Evolutionary conservation across 345 rosid genomes (phyloP), one percentile per base, ranked within the genome.

Genomic region (Gossypioides kirkii): DNA sequence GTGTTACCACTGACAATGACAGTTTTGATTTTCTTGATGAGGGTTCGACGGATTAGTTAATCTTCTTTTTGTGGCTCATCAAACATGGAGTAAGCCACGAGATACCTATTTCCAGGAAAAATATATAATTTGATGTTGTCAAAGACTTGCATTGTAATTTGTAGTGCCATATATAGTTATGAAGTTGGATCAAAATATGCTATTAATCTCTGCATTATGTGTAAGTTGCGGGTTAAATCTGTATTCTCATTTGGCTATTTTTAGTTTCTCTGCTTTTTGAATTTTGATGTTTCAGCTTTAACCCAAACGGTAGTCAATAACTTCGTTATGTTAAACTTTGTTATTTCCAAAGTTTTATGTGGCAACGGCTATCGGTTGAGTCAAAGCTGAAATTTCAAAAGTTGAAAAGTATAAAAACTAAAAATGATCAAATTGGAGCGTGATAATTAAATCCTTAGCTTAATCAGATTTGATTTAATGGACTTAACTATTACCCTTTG

Each of bases 21-120:
- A 82, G 80, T 72, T 80, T 86, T 55, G 85, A 82, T 77, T 86
- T 88, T 78, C 77, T 86, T 70, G 84, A 84, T 42, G 87, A 83
- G 72, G 90, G 80, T 73, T 77, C 80, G 71, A 84, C 85, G 2
- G 87, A 88, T 61, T 84, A 81, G 74, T 65, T 63, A 12, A 64
- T 63, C 65, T 66, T 20, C 23, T 45, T 10, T 12, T 5, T 1
- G 47, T 66, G 70, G 53, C 61, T 61, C 73, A 36, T 70, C 50
- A 53, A 50, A 49, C 73, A 69, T 32, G 71, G 65, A 71, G 82
- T 80, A 77, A 80, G 79, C 80, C 36, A 32, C 74, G 80, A 73
- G 73, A 82, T 71, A 14, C 47, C 71, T 36, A 13, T 71, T 41
- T 53, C 23, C 52, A 63, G 32, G 74, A 55, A 73, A n/a, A 45